Conservation (phyloP, 768 basidiomycete genomes). For the Suillus bovinus region DNA sequence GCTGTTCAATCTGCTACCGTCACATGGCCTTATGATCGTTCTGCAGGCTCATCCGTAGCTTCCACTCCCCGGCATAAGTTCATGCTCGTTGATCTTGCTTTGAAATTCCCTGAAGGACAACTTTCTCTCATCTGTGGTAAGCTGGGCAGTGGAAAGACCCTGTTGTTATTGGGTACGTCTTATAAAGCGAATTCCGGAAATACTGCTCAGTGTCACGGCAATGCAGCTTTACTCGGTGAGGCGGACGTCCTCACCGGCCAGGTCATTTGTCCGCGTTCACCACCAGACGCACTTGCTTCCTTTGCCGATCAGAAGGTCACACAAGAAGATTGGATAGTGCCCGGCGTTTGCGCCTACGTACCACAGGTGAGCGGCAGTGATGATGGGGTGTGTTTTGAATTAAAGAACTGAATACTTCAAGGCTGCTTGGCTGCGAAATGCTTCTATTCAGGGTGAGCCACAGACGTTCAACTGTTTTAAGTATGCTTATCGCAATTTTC, state of each 20-base stretch:
- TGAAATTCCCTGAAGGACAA: constrained; percentile 78
- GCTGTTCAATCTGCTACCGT: constrained; percentile 83
- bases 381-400: constrained; percentile 40
- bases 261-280: constrained; percentile 79
- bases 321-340: constrained; percentile 73
- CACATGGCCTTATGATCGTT: constrained; percentile 87
- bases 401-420: constrained; percentile 29
- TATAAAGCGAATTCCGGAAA: background rate
- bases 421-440: constrained; percentile 73
- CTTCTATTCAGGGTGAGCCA: constrained; percentile 54
- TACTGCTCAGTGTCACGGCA: constrained; percentile 11
- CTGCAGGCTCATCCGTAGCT: constrained; percentile 51
- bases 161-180: constrained; percentile 62
- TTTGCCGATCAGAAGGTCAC: constrained; percentile 45
- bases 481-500: background rate
- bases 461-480: too few relatives aligned
- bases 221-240: constrained; percentile 78
- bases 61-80: constrained; percentile 79
- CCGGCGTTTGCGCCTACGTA: constrained; percentile 83
- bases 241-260: constrained; percentile 84
- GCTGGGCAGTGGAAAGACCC: constrained; percentile 88
- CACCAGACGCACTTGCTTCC: constrained; percentile 70
- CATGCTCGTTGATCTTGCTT: constrained; percentile 71
- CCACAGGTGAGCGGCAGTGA: constrained; percentile 55
- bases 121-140: constrained; percentile 87